Evolutionary conservation across 2,329 filamentous ascomycete species (phyloP).

Genomic region (Emergomyces pasteurianus): DNA sequence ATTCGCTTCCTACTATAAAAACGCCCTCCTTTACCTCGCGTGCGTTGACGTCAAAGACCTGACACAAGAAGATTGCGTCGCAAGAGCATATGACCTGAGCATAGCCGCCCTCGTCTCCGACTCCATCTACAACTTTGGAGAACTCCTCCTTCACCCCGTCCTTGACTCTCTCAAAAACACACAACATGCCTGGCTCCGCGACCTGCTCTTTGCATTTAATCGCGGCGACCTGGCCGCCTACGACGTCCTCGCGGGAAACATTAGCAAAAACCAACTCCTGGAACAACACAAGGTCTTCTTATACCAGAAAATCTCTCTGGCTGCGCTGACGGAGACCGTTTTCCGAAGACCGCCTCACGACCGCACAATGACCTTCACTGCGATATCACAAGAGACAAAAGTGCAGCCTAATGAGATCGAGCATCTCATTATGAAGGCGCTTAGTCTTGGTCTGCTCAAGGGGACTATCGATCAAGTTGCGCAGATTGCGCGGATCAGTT

Average conservation of each 20-base stretch:
- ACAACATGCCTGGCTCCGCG: conserved; percentile 74
- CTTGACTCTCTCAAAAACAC: conserved; percentile 69
- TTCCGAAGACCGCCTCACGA: conserved; percentile 94
- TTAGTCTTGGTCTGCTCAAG: conserved; percentile 78
- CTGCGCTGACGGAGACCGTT: conserved; percentile 86
- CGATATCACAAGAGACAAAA: conserved; percentile 85
- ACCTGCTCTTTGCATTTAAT: conserved; percentile 97
- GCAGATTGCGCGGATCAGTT: conserved; percentile 86
- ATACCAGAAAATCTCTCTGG: conserved; percentile 96
- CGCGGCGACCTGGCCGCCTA: conserved; percentile 82
- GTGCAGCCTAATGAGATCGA: conserved; percentile 87
- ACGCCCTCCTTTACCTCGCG: conserved; percentile 91
- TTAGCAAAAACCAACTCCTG: conserved; percentile 68
- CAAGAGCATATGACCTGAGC: conserved; percentile 81
- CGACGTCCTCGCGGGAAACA: conserved; percentile 68
- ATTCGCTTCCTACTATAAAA: conserved; percentile 95
- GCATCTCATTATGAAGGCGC: conserved; percentile 97
- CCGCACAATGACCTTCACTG: conserved; percentile 81
- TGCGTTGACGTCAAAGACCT: conserved; percentile 78
- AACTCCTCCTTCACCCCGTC: conserved; percentile 94
- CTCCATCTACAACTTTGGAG: conserved; percentile 98
- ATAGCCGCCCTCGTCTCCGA: conserved; percentile 87
- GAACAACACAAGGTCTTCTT: conserved; percentile 70
- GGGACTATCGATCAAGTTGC: conserved; percentile 96
- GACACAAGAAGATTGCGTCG: conserved; percentile 60